Base-by-base conservation (phyloP, 2,329 filamentous ascomycete species). In the Rhynchosporium secalis region DNA sequence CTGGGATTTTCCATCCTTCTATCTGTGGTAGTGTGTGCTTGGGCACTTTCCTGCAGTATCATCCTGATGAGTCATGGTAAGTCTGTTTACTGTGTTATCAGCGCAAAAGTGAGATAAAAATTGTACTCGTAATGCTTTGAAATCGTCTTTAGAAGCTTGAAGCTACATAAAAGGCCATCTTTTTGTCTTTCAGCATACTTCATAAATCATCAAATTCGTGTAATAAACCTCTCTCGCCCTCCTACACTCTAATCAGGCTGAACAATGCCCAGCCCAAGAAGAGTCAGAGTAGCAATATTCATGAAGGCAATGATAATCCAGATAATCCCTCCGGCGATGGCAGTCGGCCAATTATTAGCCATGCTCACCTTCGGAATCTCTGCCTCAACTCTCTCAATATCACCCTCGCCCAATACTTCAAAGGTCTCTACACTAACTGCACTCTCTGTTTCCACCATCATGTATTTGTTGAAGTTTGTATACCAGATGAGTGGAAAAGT, bases 401-500 rank as follows among this genome's bases (percentile, higher is more conserved):
- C 61, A 29, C 12, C 36, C 13, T 58, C 58, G 38, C 43, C 41
- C 31, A 33, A 4, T n/a, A n/a, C 33, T 4, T 28, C 61, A 55
- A 58, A 36, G 1, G 60, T 62, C n/a, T 68, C 62, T 15, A 40
- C 49, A 29, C 65, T 60, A 26, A 59, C 60, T 6, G 20, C 49
- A 7, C 51, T 60, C 28, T 66, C 66, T 41, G 49, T 56, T n/a
- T 66, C 60, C 2, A 71, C 66, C 10, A 84, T 89, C 92, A 96
- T 96, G 76, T 89, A 94, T 71, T 86, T 85, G 67, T 86, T 83
- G 47, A 86, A 82, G 68, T 88, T 89, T 0, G 91, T 96, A 71
- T 94, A 95, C 77, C 89, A 96, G 61, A 96, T 87, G 36, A 96
- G 78, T 3, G 91, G 91, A 1, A 90, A 89, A 0, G 85, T 86